Percentiles rank a stretch among this genome's conserved stretches.
Evolutionary conservation across 441 rosid species (phyloP).

Genomic region (Capsella rubella): DNA sequence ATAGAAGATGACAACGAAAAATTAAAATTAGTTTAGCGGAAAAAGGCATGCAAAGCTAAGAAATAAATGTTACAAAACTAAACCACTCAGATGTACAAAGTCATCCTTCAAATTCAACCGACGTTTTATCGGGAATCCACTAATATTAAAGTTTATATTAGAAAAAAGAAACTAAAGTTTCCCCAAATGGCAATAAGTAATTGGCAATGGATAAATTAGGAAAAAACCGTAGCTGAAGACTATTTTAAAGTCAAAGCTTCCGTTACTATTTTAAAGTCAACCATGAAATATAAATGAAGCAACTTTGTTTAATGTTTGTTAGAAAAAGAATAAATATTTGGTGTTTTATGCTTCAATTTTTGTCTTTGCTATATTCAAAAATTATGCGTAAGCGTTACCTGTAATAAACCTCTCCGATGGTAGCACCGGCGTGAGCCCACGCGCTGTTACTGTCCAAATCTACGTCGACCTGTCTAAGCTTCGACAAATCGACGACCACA

Average conservation of each 20-base stretch:
- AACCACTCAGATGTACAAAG: background rate
- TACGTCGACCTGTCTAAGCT: constrained; percentile 47
- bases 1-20: background rate
- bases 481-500: constrained; percentile 49
- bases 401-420: constrained; percentile 55
- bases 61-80: background rate
- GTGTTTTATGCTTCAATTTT: background rate
- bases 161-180: background rate
- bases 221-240: constrained; percentile 8
- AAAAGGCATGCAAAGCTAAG: background rate
- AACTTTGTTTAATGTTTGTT: background rate
- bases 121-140: constrained; percentile 19
- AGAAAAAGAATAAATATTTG: background rate
- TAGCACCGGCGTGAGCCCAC: constrained; percentile 63
- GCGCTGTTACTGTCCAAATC: constrained; percentile 48
- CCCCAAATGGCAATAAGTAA: constrained; percentile 18
- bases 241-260: constrained; percentile 8
- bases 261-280: constrained; percentile 1
- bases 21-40: too few relatives aligned
- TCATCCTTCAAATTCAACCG: constrained; percentile 10
- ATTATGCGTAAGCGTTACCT: constrained; percentile 29
- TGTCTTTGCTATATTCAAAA: background rate
- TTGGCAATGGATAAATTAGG: background rate
- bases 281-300: background rate
- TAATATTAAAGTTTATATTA: background rate